Base-by-base conservation (phyloP, 805 yeast species). In the Middelhovenomyces tepae region DNA sequence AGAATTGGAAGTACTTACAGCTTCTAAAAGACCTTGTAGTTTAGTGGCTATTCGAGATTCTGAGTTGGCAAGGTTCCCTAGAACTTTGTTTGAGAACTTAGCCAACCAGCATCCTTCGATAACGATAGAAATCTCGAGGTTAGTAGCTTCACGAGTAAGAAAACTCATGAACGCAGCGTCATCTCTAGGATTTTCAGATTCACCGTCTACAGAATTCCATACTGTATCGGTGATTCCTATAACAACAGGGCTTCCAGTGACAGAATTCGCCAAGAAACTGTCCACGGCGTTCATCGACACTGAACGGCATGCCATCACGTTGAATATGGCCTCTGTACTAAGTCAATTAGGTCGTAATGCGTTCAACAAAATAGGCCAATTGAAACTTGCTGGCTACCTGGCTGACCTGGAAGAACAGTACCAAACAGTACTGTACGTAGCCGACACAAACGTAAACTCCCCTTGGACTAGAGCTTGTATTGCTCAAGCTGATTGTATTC, bases 391-490 rank as follows among this genome's bases (percentile, higher is more conserved):
- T 25, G 95, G 96, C 0, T 83, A 78, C 49, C 80, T 89, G 51
- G 82, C 95, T 0, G 94, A 85, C 45, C 64, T 91, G 31, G 98
- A 89, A 62, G 96, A 87, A 47, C 70, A 73, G 41, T 83, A 78
- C 53, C 84, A 89, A 44, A 79, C 85, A n/a, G 80, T 91, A 3
- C 73, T 89, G 2, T 91, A 89, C 50, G 75, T 89, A 8, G 87
- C 91, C 16, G 97, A 91, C 48, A 76, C 95, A 0, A 68, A 81
- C 1, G 74, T 80, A 2, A 75, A 75, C 44, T 81, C 95, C 0
- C 69, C 76, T 13, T 89, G 98, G 98, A 84, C 95, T 0, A 69
- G 74, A 6, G 84, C 95, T 0, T 91, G 97, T 54, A 80, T 89
- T 25, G 75, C 87, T 6, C 96, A 89, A 55, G 97, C 95, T 11